These are phyloP conservation scores for Zasmidium citrigriseum DNA, from an alignment of 2,329 filamentous ascomycete species.

Conservation along the genomic window DNA sequence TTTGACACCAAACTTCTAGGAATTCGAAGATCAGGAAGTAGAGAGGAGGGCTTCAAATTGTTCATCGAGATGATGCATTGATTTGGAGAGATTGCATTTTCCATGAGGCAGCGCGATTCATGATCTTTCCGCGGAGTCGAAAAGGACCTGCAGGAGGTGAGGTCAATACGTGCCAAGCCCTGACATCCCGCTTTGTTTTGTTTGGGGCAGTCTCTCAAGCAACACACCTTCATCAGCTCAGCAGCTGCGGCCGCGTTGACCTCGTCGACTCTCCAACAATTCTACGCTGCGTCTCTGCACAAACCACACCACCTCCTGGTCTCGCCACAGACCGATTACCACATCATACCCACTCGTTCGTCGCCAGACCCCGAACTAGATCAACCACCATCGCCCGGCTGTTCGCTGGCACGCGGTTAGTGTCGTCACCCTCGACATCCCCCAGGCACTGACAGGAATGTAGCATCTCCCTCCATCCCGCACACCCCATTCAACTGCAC, in stretches of 20 bases:
- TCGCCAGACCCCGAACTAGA: background rate
- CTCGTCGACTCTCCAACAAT: background rate
- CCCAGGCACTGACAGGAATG: conserved; percentile 1
- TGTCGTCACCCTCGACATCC: conserved; percentile 4
- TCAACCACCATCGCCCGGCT: background rate
- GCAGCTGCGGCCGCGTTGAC: background rate
- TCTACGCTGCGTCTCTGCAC: background rate
- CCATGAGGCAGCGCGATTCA: too few species aligned
- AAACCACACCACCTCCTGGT: background rate
- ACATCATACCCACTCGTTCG: background rate
- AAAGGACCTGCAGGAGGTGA: background rate
- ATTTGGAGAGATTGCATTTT: too few species aligned
- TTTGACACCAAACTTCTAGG: too few species aligned
- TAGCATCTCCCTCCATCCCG: background rate
- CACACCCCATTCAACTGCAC: background rate
- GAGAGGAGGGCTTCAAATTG: too few species aligned
- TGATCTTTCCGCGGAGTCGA: too few species aligned
- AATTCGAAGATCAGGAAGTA: too few species aligned
- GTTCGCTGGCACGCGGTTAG: background rate
- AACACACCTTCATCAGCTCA: background rate
- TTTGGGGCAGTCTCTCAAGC: background rate
- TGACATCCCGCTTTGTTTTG: background rate
- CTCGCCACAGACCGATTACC: background rate
- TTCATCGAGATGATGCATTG: too few species aligned
- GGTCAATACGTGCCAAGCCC: background rate